phyloP scores from a whole-genome alignment of 2,329 filamentous ascomycete genomes.

The Phialemonium atrogriseum region DNA sequence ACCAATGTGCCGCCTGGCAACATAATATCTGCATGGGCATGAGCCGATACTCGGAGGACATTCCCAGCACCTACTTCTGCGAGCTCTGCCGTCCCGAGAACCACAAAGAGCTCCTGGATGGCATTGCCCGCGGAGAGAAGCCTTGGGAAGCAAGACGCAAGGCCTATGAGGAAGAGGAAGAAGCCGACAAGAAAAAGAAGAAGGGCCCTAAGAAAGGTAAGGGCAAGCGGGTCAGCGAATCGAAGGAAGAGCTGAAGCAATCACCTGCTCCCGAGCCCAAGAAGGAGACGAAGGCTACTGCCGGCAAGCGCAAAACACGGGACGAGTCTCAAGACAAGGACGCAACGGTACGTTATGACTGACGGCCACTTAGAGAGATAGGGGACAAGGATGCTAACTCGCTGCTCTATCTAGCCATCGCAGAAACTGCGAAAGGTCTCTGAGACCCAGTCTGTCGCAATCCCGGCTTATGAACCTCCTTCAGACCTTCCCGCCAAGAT shows the following conservation, averaged over 20 bases:
- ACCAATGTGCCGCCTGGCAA: conserved; percentile 89
- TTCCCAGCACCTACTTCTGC: conserved; percentile 83
- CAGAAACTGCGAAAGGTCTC: conserved; percentile 49
- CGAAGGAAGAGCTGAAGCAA: conserved; percentile 35
- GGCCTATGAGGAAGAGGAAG: conserved; percentile 54
- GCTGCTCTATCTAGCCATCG: conserved; percentile 25
- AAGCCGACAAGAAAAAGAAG: conserved; percentile 50
- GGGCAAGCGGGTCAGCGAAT: conserved; percentile 58
- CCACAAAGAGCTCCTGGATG: conserved; percentile 72
- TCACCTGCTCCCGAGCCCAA: conserved; percentile 31
- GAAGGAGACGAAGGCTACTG: conserved; percentile 27
- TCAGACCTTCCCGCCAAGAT: conserved; percentile 43
- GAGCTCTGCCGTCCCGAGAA: conserved; percentile 80
- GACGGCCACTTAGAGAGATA: not conserved
- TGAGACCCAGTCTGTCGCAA: conserved; percentile 30
- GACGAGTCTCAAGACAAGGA: conserved; percentile 48
- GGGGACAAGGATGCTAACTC: conserved; percentile 7
- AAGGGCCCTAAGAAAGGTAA: conserved; percentile 54
- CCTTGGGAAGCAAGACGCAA: conserved; percentile 72
- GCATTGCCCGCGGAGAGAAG: conserved; percentile 70
- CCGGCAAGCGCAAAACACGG: conserved; percentile 48
- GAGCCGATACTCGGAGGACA: conserved; percentile 65
- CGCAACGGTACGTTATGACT: conserved; percentile 32
- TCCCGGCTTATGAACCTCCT: conserved; percentile 37
- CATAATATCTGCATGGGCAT: conserved; percentile 95